Evolutionary conservation across 331 rosid genomes (phyloP), one percentile per base, ranked within the genome.

Genomic region (Saraca asoca): DNA sequence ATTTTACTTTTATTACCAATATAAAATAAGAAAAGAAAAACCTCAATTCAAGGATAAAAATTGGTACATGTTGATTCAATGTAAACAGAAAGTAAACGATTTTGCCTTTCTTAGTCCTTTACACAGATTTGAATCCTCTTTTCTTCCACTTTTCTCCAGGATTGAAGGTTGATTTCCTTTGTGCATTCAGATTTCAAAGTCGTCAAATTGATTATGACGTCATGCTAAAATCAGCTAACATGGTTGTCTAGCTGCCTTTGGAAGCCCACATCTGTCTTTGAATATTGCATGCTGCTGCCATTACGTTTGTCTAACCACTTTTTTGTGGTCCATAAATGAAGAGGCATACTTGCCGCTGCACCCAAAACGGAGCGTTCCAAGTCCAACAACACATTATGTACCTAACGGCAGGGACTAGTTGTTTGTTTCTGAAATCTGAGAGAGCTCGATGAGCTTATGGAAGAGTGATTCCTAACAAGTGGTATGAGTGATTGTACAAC

Each of bases 401-500:
- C 33, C 37, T 66, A 75, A 56, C 64, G 78, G 46, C 65, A 64
- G 42, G 74, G 84, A 68, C 84, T 77, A 2, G 68, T 57, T 53
- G 72, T 75, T 64, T 79, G 91, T 54, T 60, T 85, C 33, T 45
- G 85, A 81, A 83, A 86, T 52, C 96, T 79, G 13, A 80, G 70
- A 34, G 98, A 88, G 37, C 81, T 35, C 3, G 88, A 68, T 58
- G 82, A 56, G 33, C 74, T 34, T 46, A 74, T 33, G n/a, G 85
- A 73, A 52, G 74, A 33, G 14, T 68, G 81, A 83, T 66, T 88
- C 70, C 77, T 83, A 58, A 85, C 89, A 15, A 94, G 82, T 12
- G 97, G 96, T 70, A 88, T 59, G 33, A 94, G 79, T 39, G 99
- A 90, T 61, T 89, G 99, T 24, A 90, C 93, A 9, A 94, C 97